Conservation (phyloP, 192 early-diverging fungal species). For the Coemansia pectinata region DNA sequence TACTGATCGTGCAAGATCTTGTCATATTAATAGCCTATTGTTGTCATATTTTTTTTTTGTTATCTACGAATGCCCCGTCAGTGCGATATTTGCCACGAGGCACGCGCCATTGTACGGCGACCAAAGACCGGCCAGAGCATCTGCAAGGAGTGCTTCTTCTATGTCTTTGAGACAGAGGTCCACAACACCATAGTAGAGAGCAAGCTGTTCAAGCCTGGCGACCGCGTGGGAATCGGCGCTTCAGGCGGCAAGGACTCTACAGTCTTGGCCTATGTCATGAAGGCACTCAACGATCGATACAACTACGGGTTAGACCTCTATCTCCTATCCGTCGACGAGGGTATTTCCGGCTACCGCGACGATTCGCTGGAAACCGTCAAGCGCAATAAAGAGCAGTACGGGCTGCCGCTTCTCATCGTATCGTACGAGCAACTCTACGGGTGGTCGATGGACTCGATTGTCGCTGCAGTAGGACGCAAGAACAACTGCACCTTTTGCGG, state of each 20-base stretch:
- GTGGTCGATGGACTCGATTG: constrained; percentile 99
- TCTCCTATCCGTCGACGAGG: constrained; percentile 96
- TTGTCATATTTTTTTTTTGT: not conserved
- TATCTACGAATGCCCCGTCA: constrained; percentile 55
- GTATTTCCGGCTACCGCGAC: constrained; percentile 96
- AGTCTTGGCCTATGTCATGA: constrained; percentile 94
- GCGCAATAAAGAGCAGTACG: constrained; percentile 91
- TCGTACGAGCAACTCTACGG: constrained; percentile 95
- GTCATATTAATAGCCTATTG: not conserved
- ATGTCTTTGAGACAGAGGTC: constrained; percentile 91
- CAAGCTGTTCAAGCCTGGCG: constrained; percentile 81
- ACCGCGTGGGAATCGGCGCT: constrained; percentile 92
- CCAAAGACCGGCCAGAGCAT: constrained; percentile 90
- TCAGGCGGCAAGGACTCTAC: constrained; percentile 97
- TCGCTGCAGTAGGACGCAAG: constrained; percentile 89
- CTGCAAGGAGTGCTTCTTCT: constrained; percentile 89
- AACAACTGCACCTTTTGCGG: constrained; percentile 99
- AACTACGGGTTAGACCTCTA: constrained; percentile 88
- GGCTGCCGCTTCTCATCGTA: constrained; percentile 89
- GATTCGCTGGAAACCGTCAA: constrained; percentile 98
- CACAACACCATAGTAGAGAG: constrained; percentile 87
- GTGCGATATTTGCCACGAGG: constrained; percentile 69
- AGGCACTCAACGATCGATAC: constrained; percentile 89
- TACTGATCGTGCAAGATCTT: not conserved
- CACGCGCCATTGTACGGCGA: constrained; percentile 82